Evolutionary conservation across 179 eudicot species (phyloP).

Genomic region (Silene vulgaris): DNA sequence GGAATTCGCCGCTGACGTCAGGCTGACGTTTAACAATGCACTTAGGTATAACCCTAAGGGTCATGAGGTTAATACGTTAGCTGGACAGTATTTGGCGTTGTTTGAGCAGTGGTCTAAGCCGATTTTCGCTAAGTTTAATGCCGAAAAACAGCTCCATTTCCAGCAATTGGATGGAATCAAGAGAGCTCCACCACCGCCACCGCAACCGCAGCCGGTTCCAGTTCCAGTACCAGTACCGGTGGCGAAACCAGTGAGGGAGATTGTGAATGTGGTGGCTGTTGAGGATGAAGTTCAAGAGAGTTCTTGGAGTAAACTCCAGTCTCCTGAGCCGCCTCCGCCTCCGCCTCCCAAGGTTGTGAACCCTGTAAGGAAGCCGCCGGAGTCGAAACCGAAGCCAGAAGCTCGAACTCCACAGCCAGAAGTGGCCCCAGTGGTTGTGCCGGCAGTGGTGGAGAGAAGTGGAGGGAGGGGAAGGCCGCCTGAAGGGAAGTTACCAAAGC

Average conservation of each 20-base stretch:
- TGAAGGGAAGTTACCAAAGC: slow-evolving; percentile 3
- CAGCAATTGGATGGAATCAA: background rate
- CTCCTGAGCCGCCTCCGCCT: background rate
- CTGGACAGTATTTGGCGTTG: slow-evolving; percentile 2
- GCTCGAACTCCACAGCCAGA: background rate
- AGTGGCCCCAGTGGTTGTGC: background rate
- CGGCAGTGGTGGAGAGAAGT: slow-evolving; percentile 8
- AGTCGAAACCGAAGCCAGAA: background rate
- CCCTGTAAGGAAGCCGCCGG: background rate
- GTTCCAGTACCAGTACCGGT: background rate
- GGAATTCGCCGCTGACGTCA: background rate
- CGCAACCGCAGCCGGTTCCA: background rate
- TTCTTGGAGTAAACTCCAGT: slow-evolving; percentile 16
- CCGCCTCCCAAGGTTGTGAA: background rate
- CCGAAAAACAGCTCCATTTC: background rate
- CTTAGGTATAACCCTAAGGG: slow-evolving; percentile 10
- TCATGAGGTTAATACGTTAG: slow-evolving; percentile 7
- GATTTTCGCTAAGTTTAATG: background rate
- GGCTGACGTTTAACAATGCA: slow-evolving; percentile 8
- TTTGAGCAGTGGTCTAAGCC: background rate
- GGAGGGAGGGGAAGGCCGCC: slow-evolving; percentile 33
- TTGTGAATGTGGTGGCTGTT: background rate
- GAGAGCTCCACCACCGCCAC: background rate
- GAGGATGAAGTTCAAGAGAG: slow-evolving; percentile 56
- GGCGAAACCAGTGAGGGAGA: background rate